These are phyloP conservation scores for Magnusiomyces ingens DNA, from an alignment of 1,139 yeast species.

Conservation along the genomic window DNA sequence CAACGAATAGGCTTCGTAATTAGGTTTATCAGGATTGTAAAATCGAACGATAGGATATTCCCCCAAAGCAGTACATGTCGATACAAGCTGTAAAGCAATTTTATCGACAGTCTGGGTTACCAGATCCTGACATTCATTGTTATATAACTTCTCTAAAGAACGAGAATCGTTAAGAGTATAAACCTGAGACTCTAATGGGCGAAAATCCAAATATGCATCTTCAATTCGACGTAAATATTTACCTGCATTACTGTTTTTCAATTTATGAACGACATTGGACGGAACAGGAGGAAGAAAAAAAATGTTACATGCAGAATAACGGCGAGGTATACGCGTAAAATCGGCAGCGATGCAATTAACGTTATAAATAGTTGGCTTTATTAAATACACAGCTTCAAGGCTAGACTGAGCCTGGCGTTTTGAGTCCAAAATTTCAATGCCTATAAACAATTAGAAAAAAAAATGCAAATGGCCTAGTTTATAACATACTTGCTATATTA, in stretches of 20 bases:
- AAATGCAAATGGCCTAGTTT: not conserved
- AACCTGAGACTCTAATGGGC: slow-evolving; percentile 44
- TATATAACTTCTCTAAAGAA: slow-evolving; percentile 70
- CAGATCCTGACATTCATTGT: slow-evolving; percentile 55
- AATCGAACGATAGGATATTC: slow-evolving; percentile 85
- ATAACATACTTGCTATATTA: slow-evolving; percentile 29
- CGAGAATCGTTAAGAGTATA: slow-evolving; percentile 40
- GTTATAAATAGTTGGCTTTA: slow-evolving; percentile 48
- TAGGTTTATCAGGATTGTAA: slow-evolving; percentile 35
- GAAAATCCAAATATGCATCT: slow-evolving; percentile 35
- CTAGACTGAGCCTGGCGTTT: slow-evolving; percentile 43
- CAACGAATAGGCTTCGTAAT: slow-evolving; percentile 51
- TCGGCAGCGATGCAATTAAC: slow-evolving; percentile 57
- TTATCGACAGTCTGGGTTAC: slow-evolving; percentile 51
- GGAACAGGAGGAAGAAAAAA: slow-evolving; percentile 43
- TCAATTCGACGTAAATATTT: slow-evolving; percentile 23
- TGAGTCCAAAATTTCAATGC: slow-evolving; percentile 50
- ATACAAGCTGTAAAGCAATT: slow-evolving; percentile 59
- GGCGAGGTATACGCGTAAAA: slow-evolving; percentile 44
- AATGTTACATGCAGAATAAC: slow-evolving; percentile 53
- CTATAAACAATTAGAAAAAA: slow-evolving; percentile 20
- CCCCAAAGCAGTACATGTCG: slow-evolving; percentile 69
- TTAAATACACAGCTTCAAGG: slow-evolving; percentile 54
- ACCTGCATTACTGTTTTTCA: slow-evolving; percentile 17
- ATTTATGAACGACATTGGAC: not conserved